Conservation (phyloP, 83 land plant genomes). For the Picea abies region DNA sequence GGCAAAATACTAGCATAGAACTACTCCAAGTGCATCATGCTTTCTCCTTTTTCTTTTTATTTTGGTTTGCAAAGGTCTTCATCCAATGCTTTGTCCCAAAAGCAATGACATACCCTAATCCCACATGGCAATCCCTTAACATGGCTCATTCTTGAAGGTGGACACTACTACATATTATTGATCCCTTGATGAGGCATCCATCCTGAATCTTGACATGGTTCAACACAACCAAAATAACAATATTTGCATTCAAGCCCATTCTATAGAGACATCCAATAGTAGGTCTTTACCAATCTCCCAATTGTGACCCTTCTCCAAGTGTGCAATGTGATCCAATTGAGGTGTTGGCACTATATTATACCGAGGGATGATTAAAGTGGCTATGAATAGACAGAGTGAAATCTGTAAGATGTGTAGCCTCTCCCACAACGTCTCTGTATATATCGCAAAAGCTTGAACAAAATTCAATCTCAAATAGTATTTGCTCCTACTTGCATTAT, state of each 20-base stretch:
- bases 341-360: neutral
- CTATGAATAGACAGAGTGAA: too few relatives aligned
- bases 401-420: too few relatives aligned
- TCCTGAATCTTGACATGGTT: slow-evolving; percentile 90
- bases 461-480: too few relatives aligned
- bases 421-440: too few relatives aligned
- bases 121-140: slow-evolving; percentile 94
- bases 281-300: slow-evolving; percentile 96
- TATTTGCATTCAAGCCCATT: slow-evolving; percentile 94
- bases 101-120: slow-evolving; percentile 78
- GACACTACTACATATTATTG: slow-evolving; percentile 91
- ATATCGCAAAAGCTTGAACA: too few relatives aligned
- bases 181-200: slow-evolving; percentile 86
- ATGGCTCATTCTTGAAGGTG: slow-evolving; percentile 85
- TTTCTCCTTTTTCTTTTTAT: too few relatives aligned
- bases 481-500: too few relatives aligned
- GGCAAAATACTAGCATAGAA: too few relatives aligned
- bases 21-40: too few relatives aligned
- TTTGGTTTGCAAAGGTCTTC: slow-evolving; percentile 20
- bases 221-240: slow-evolving; percentile 97
- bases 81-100: slow-evolving; percentile 66
- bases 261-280: slow-evolving; percentile 96
- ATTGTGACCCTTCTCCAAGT: slow-evolving; percentile 90
- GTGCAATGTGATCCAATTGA: slow-evolving; percentile 84
- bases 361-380: too few relatives aligned